Conservation (phyloP, 441 rosid species). For the Raphanus hybrid region DNA sequence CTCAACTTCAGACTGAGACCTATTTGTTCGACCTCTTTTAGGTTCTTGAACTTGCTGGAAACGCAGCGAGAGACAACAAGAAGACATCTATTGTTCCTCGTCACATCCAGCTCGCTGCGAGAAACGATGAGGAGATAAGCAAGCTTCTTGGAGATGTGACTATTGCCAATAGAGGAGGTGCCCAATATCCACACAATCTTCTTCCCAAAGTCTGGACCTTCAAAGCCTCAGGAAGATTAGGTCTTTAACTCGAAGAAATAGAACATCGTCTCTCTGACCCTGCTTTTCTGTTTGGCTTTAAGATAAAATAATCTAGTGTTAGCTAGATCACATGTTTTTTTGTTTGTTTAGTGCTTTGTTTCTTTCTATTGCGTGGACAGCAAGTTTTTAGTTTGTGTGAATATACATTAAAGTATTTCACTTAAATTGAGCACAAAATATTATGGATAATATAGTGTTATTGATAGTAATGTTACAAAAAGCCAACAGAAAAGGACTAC, state of each 20-base stretch:
- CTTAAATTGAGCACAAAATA: neutral
- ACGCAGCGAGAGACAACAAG: conserved; percentile 93
- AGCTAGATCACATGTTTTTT: neutral
- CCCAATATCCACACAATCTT: conserved; percentile 94
- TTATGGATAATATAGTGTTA: neutral
- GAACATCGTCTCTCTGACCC: conserved; percentile 23
- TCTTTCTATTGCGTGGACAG: neutral
- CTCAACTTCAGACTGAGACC: neutral
- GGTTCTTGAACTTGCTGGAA: conserved; percentile 95
- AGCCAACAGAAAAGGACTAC: neutral
- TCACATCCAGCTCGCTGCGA: conserved; percentile 85
- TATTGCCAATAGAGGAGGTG: conserved; percentile 93
- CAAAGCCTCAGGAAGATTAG: conserved; percentile 73
- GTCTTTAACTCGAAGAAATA: conserved; percentile 5
- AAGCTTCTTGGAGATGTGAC: conserved; percentile 91
- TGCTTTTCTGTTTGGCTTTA: conserved; percentile 48
- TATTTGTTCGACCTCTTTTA: neutral
- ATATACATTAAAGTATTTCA: conserved; percentile 8
- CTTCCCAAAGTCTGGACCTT: conserved; percentile 80
- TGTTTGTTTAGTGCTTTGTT: conserved; percentile 1
- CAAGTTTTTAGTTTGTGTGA: conserved; percentile 6
- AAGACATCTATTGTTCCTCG: conserved; percentile 45
- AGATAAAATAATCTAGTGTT: conserved; percentile 33
- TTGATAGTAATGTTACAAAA: conserved; percentile 18
- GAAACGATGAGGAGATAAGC: conserved; percentile 91